These are phyloP conservation scores for Fusarium brachygibbosum DNA, from an alignment of 2,329 filamentous ascomycete species.

Conservation along the genomic window DNA sequence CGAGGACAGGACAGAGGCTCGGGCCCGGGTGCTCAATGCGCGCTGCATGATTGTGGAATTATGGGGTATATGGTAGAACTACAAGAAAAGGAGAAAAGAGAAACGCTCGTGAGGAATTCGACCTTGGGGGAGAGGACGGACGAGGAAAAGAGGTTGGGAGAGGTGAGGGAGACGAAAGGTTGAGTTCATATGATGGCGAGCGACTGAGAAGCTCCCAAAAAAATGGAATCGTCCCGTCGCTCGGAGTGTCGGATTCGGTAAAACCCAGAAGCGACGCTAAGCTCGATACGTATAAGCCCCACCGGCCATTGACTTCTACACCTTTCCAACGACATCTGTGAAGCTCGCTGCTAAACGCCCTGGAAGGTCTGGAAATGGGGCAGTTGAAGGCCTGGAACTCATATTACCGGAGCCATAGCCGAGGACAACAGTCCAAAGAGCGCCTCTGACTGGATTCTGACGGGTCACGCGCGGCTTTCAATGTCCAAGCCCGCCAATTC, in stretches of 20 bases:
- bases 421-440: conserved; percentile 24
- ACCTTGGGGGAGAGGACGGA: conserved; percentile 47
- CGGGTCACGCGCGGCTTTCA: conserved; percentile 43
- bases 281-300: conserved; percentile 50
- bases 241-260: conserved; percentile 55
- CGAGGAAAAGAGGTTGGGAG: conserved; percentile 29
- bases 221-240: conserved; percentile 54
- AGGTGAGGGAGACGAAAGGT: conserved; percentile 41
- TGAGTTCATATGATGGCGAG: conserved; percentile 47
- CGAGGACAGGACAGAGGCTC: conserved; percentile 84
- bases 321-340: conserved; percentile 55
- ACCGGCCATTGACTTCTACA: conserved; percentile 51
- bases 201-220: conserved; percentile 52
- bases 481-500: conserved; percentile 35
- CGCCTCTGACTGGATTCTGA: conserved; percentile 27
- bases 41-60: conserved; percentile 84
- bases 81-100: conserved; percentile 49
- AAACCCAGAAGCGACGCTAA: conserved; percentile 55
- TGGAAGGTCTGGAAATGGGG: conserved; percentile 18
- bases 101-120: conserved; percentile 47
- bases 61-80: conserved; percentile 51
- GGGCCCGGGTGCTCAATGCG: conserved; percentile 84
- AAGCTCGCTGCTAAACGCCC: conserved; percentile 33
- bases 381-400: conserved; percentile 31
- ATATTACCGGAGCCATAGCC: conserved; percentile 44